These are phyloP conservation scores for Hirschfeldia incana DNA, from an alignment of 345 rosid species.

Conservation along the genomic window DNA sequence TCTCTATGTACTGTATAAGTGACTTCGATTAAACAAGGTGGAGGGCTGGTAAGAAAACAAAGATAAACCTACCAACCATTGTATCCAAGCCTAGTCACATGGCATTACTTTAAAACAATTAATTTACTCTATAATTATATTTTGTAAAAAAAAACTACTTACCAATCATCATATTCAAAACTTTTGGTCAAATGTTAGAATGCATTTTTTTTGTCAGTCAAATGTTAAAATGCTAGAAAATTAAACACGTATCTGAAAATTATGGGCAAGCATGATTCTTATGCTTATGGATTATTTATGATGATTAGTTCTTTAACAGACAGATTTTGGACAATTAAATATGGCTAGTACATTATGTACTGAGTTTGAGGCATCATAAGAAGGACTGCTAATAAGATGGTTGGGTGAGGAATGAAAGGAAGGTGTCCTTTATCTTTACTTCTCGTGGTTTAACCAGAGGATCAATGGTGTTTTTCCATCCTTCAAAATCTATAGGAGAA, in stretches of 20 bases:
- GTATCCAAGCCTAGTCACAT: neutral
- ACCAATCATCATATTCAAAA: neutral
- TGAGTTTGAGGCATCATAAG: neutral
- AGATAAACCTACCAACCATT: neutral
- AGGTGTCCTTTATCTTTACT: slow-evolving; percentile 18
- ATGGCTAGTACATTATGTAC: neutral
- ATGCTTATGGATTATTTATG: neutral
- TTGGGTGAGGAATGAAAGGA: slow-evolving; percentile 35
- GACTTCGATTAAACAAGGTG: neutral
- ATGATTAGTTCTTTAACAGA: neutral
- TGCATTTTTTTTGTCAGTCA: neutral
- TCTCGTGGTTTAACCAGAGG: slow-evolving; percentile 49
- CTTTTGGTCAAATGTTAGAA: neutral
- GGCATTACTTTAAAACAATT: neutral
- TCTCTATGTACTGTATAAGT: neutral
- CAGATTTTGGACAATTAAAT: neutral
- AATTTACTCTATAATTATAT: neutral
- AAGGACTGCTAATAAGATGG: slow-evolving; percentile 28
- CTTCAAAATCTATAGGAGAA: slow-evolving; percentile 46
- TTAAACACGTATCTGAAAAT: neutral
- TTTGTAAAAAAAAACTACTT: neutral
- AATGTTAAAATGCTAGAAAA: too few relatives aligned
- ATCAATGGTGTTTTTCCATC: slow-evolving; percentile 70
- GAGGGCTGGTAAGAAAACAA: neutral
- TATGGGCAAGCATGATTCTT: neutral